Percentiles rank a stretch among this genome's conserved stretches.
These are phyloP conservation scores for Scalesia atractyloides DNA, from an alignment of 129 eudicot genomes.

Conservation along the genomic window DNA sequence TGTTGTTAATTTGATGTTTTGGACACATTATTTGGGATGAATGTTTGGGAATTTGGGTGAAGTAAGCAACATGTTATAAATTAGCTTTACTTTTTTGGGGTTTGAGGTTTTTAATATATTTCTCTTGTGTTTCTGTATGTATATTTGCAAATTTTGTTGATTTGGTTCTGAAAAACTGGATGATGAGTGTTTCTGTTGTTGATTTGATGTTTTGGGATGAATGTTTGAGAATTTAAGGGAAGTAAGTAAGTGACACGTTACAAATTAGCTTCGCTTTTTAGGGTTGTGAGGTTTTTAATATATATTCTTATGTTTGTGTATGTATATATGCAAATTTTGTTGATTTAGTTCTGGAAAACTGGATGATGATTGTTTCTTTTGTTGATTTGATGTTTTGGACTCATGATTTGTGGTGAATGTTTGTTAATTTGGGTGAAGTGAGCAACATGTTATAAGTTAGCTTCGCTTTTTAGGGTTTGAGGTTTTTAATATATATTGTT, in stretches of 20 bases:
- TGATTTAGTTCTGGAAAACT: not conserved
- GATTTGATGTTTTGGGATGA: not conserved
- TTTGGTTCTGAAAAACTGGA: not conserved
- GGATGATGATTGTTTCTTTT: not conserved
- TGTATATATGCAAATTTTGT: not conserved
- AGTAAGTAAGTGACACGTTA: not conserved
- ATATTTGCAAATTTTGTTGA: not conserved
- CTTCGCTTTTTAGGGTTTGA: constrained; percentile 32
- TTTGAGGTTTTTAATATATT: not conserved
- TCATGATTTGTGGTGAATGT: not conserved
- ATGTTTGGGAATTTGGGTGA: not conserved
- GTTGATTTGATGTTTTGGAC: not conserved
- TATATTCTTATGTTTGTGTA: not conserved
- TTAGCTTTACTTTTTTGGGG: constrained; percentile 27
- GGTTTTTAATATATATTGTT: constrained; percentile 4
- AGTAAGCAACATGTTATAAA: not conserved
- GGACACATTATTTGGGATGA: not conserved
- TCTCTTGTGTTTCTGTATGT: not conserved
- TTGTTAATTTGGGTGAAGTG: not conserved
- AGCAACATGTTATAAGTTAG: not conserved
- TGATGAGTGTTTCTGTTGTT: not conserved
- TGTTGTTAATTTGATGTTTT: not conserved
- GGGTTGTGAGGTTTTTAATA: constrained; percentile 30
- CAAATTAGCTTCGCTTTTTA: constrained; percentile 11
- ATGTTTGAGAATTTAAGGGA: not conserved